A percentile compares a stretch with the other conserved stretches of the same genome.
Conservation (phyloP, 1,284 basidiomycete species). For the Cutaneotrichosporon spelunceum region DNA sequence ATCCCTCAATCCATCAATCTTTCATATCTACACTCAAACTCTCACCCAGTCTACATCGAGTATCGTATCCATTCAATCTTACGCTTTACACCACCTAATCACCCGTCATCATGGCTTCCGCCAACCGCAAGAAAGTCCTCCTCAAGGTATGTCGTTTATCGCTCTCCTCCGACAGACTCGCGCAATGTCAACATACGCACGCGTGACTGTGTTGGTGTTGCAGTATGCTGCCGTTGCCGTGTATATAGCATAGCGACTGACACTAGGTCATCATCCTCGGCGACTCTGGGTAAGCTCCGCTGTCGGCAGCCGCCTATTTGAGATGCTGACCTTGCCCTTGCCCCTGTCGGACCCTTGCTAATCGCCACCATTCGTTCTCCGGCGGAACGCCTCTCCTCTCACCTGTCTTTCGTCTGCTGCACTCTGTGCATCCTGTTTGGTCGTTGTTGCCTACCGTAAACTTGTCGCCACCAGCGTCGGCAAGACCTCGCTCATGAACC, state of each 20-base stretch:
- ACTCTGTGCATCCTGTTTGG: neutral
- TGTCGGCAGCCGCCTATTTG: neutral
- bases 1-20: neutral
- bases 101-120: slow-evolving; percentile 53
- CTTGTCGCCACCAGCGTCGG: slow-evolving; percentile 67
- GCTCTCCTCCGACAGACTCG: neutral
- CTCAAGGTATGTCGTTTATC: slow-evolving; percentile 68
- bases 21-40: neutral
- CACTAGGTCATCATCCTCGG: slow-evolving; percentile 92
- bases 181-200: neutral
- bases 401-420: neutral
- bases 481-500: slow-evolving; percentile 99
- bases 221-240: no score
- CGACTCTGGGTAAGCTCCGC: slow-evolving; percentile 77
- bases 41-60: neutral
- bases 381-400: neutral
- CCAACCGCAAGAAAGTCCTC: slow-evolving; percentile 65
- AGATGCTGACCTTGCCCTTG: slow-evolving; percentile 6
- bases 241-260: neutral
- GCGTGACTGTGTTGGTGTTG: neutral
- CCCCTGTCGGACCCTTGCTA: neutral
- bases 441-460: neutral
- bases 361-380: slow-evolving; percentile 2
- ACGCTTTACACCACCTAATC: neutral
- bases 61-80: neutral